These are phyloP conservation scores for Hansenula anomala DNA, from an alignment of 1,139 yeast species.

Conservation along the genomic window DNA sequence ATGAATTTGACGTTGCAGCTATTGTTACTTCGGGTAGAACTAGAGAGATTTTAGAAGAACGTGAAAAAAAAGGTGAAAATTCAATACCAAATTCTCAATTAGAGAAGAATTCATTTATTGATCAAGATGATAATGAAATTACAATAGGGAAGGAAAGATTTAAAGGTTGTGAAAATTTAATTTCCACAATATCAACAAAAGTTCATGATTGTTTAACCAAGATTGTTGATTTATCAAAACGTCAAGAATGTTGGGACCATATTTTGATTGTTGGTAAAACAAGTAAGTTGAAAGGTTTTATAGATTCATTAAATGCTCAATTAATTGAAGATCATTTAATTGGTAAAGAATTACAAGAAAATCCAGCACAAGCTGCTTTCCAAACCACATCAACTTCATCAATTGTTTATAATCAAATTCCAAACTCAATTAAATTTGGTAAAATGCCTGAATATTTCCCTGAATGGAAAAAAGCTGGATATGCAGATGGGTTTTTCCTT, in stretches of 20 bases:
- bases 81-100: constrained; percentile 48
- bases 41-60: constrained; percentile 57
- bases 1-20: constrained; percentile 82
- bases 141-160: constrained; percentile 85
- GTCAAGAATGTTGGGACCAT: constrained; percentile 87
- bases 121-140: constrained; percentile 47
- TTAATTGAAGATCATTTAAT: constrained; percentile 56
- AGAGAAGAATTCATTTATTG: constrained; percentile 64
- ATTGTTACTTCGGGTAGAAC: constrained; percentile 76
- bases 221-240: constrained; percentile 62
- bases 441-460: constrained; percentile 90
- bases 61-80: constrained; percentile 42
- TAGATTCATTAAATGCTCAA: constrained; percentile 60
- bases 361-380: constrained; percentile 26
- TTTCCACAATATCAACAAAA: constrained; percentile 48
- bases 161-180: constrained; percentile 62
- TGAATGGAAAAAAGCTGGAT: constrained; percentile 86
- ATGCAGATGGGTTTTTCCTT: constrained; percentile 71
- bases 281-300: constrained; percentile 67
- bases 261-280: constrained; percentile 77
- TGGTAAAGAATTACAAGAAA: constrained; percentile 28
- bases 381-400: constrained; percentile 26
- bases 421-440: constrained; percentile 62
- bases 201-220: constrained; percentile 49
- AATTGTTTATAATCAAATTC: constrained; percentile 57